Evolutionary conservation across 164 flowering plant genomes (phyloP).

Genomic region (Amborella trichopoda): DNA sequence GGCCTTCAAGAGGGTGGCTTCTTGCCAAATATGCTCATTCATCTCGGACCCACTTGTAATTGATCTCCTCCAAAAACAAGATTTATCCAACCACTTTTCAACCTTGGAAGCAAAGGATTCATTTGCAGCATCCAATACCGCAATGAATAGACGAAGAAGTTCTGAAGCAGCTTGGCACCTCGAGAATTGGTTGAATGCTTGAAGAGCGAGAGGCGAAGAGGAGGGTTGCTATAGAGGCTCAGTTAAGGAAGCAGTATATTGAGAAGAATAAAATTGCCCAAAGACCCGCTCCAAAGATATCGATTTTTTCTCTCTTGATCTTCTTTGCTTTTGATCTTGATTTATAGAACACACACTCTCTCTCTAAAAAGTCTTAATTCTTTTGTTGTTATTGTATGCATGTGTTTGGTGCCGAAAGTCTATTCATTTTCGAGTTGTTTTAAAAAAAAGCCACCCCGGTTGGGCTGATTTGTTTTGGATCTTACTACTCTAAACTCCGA

Average conservation of each 20-base stretch:
- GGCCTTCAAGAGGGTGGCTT: constrained; percentile 69
- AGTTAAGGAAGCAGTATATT: constrained; percentile 71
- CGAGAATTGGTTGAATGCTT: constrained; percentile 63
- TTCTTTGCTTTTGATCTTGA: too few relatives aligned
- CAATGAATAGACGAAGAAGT: constrained; percentile 68
- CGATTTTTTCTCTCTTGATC: too few relatives aligned
- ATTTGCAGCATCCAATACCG: constrained; percentile 76
- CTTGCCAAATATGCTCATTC: constrained; percentile 86
- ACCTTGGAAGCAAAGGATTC: constrained; percentile 69
- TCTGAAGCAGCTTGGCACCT: constrained; percentile 73
- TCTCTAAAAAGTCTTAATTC: too few relatives aligned
- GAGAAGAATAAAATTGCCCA: constrained; percentile 87
- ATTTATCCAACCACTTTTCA: constrained; percentile 71
- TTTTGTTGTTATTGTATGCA: too few relatives aligned
- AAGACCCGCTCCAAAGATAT: too few relatives aligned
- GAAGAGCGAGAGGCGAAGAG: constrained; percentile 96
- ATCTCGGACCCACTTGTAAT: constrained; percentile 65
- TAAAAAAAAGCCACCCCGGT: too few relatives aligned
- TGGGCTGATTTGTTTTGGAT: too few relatives aligned
- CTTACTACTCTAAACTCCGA: too few relatives aligned
- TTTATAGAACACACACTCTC: too few relatives aligned
- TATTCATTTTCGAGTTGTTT: too few relatives aligned
- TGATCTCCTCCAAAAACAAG: constrained; percentile 66
- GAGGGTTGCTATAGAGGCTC: constrained; percentile 82
- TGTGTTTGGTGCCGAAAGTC: too few relatives aligned